These are phyloP conservation scores for Trametes coccinea DNA, from an alignment of 768 basidiomycete species.

Conservation along the genomic window DNA sequence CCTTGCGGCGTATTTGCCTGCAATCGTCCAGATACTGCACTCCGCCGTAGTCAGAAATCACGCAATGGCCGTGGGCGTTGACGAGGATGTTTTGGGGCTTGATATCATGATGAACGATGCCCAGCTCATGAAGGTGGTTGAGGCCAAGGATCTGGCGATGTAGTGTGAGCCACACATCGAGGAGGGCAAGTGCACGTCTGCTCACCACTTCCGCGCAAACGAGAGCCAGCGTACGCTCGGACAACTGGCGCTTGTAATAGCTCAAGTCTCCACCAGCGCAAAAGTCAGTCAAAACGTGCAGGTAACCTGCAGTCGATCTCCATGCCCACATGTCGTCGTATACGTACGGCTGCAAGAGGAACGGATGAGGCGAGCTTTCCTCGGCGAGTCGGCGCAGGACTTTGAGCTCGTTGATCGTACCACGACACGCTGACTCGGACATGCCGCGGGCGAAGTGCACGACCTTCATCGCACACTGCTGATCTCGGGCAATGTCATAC, in stretches of 20 bases:
- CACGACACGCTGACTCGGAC: conserved; percentile 12
- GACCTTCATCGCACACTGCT: conserved; percentile 27
- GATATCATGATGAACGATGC: conserved; percentile 58
- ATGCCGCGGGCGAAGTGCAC: conserved; percentile 10
- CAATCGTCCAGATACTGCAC: conserved; percentile 45
- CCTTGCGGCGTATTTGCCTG: conserved; percentile 25
- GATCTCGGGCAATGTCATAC: neutral
- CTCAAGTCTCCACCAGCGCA: conserved; percentile 26
- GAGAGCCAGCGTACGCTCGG: neutral
- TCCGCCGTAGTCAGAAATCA: conserved; percentile 60
- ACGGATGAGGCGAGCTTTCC: conserved; percentile 3
- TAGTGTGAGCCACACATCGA: neutral
- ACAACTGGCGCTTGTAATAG: conserved; percentile 9
- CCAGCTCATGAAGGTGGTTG: conserved; percentile 47
- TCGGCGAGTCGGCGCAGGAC: conserved; percentile 14
- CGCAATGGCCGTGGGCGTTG: conserved; percentile 39
- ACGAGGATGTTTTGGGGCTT: conserved; percentile 54
- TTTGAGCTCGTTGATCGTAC: conserved; percentile 25
- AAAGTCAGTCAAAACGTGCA: conserved; percentile 25
- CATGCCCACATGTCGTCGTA: conserved; percentile 9
- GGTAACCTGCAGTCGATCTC: conserved; percentile 15
- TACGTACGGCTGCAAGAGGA: conserved; percentile 19
- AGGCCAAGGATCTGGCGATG: conserved; percentile 27
- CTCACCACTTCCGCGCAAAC: conserved; percentile 29
- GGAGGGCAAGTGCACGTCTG: neutral